Evolutionary conservation across 176 grass and related monocot species (phyloP).

Genomic region (Phyllostachys edulis): DNA sequence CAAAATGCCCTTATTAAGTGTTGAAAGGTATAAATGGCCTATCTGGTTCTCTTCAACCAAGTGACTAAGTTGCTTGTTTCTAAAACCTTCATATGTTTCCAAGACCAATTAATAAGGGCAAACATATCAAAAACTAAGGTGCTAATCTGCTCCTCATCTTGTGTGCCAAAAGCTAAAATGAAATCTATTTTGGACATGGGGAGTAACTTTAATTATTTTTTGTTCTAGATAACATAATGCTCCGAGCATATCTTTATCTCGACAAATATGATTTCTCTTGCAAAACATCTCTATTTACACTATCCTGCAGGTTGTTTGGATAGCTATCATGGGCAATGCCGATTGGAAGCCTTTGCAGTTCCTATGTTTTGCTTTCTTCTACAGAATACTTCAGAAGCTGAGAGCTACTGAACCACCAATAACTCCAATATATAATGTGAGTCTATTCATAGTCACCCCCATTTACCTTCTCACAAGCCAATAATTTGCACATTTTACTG

Average conservation of each 20-base stretch:
- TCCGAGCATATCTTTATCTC: neutral
- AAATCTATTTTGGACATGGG: neutral
- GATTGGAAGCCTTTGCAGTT: slow-evolving; percentile 98
- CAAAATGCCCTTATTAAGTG: neutral
- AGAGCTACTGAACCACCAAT: slow-evolving; percentile 74
- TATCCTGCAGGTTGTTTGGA: slow-evolving; percentile 76
- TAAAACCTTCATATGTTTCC: neutral
- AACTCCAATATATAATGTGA: slow-evolving; percentile 81
- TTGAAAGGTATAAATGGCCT: neutral
- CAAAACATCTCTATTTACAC: slow-evolving; percentile 30
- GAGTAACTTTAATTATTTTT: neutral
- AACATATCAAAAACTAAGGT: neutral
- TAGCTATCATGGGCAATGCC: slow-evolving; percentile 53
- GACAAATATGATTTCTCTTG: neutral
- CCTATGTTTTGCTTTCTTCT: slow-evolving; percentile 92
- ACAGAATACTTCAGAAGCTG: slow-evolving; percentile 93
- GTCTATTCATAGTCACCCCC: slow-evolving; percentile 19
- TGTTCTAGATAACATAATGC: slow-evolving; percentile 4
- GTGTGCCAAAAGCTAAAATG: neutral
- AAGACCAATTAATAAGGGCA: neutral
- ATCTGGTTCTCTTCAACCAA: neutral
- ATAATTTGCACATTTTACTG: neutral
- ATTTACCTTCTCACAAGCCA: neutral
- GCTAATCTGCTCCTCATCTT: neutral
- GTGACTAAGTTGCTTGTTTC: neutral